phyloP scores from a whole-genome alignment of 352 stramenopile genomes.

The Phytopythium cucurbitacearum region DNA sequence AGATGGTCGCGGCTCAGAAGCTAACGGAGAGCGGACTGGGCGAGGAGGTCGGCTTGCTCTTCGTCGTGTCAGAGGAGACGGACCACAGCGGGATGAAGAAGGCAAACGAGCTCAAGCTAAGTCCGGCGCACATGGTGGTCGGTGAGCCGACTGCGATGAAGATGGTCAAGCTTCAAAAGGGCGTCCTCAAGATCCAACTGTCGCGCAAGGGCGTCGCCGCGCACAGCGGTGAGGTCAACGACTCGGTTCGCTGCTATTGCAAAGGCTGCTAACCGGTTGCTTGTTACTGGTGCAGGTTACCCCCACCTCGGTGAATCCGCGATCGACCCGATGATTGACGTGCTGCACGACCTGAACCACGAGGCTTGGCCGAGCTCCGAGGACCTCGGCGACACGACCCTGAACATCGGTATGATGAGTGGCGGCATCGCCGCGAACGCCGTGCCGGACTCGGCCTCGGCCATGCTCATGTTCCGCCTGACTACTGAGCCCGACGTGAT shows the following conservation, averaged over 20 bases:
- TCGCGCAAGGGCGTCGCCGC: slow-evolving; percentile 66
- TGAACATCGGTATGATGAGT: slow-evolving; percentile 84
- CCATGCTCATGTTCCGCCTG: slow-evolving; percentile 88
- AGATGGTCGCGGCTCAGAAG: slow-evolving; percentile 77
- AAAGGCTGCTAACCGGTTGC: not conserved
- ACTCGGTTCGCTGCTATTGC: slow-evolving; percentile 1
- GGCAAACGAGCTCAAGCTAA: slow-evolving; percentile 72
- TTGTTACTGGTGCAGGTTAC: slow-evolving; percentile 36
- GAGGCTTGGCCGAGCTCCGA: slow-evolving; percentile 71
- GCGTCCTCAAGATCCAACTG: slow-evolving; percentile 81
- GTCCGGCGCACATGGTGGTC: slow-evolving; percentile 71
- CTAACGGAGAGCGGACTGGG: slow-evolving; percentile 51
- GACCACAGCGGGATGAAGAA: slow-evolving; percentile 89
- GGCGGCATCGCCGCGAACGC: slow-evolving; percentile 80
- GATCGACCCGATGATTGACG: slow-evolving; percentile 82
- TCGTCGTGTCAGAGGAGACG: slow-evolving; percentile 86
- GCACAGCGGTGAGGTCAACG: slow-evolving; percentile 50
- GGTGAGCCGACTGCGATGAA: slow-evolving; percentile 77
- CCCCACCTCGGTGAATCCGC: slow-evolving; percentile 79
- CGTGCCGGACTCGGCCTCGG: slow-evolving; percentile 73
- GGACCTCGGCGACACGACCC: slow-evolving; percentile 74
- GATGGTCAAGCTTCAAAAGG: slow-evolving; percentile 86
- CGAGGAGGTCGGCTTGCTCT: slow-evolving; percentile 69
- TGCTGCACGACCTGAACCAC: slow-evolving; percentile 80
- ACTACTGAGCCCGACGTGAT: slow-evolving; percentile 69